These are phyloP conservation scores for Torulaspora franciscae DNA, from an alignment of 805 yeast genomes.

Conservation along the genomic window DNA sequence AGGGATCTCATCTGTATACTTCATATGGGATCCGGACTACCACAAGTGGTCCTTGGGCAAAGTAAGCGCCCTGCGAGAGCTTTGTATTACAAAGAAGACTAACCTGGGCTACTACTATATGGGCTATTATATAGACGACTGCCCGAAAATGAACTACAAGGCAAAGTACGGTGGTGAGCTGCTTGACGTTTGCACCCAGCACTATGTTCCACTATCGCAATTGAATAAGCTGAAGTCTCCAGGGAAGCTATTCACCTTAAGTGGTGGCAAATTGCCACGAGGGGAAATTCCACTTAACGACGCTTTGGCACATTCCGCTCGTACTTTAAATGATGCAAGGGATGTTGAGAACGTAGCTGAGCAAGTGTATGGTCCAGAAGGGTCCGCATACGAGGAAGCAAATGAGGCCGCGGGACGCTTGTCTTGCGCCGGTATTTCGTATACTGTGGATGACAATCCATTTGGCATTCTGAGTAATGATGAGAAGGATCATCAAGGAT, in stretches of 20 bases:
- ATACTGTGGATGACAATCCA: slow-evolving; percentile 1
- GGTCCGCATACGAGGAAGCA: slow-evolving; percentile 28
- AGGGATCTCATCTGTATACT: slow-evolving; percentile 77
- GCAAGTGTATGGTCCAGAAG: slow-evolving; percentile 37
- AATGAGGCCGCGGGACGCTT: slow-evolving; percentile 21
- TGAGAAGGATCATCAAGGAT: slow-evolving; percentile 12
- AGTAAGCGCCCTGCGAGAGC: slow-evolving; percentile 67
- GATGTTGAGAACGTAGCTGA: slow-evolving; percentile 35
- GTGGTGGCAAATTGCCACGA: not conserved
- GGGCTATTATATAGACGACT: slow-evolving; percentile 77
- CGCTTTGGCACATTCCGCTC: slow-evolving; percentile 7
- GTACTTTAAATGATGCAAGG: slow-evolving; percentile 4
- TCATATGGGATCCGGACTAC: slow-evolving; percentile 82
- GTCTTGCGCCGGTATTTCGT: slow-evolving; percentile 21
- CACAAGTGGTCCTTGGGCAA: slow-evolving; percentile 70
- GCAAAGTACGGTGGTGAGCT: slow-evolving; percentile 72
- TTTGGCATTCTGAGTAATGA: slow-evolving; percentile 4
- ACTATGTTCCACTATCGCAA: slow-evolving; percentile 35
- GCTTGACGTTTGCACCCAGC: slow-evolving; percentile 49
- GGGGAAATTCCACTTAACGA: slow-evolving; percentile 10
- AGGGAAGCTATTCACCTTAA: slow-evolving; percentile 27
- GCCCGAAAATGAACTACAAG: slow-evolving; percentile 80
- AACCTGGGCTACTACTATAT: slow-evolving; percentile 49
- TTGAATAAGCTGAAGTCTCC: slow-evolving; percentile 18
- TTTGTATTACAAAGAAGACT: slow-evolving; percentile 45